Percentiles rank a stretch among this genome's conserved stretches.
phyloP scores from a whole-genome alignment of 2,329 filamentous ascomycete species.

The Phaeosphaeriaceae sp. region DNA sequence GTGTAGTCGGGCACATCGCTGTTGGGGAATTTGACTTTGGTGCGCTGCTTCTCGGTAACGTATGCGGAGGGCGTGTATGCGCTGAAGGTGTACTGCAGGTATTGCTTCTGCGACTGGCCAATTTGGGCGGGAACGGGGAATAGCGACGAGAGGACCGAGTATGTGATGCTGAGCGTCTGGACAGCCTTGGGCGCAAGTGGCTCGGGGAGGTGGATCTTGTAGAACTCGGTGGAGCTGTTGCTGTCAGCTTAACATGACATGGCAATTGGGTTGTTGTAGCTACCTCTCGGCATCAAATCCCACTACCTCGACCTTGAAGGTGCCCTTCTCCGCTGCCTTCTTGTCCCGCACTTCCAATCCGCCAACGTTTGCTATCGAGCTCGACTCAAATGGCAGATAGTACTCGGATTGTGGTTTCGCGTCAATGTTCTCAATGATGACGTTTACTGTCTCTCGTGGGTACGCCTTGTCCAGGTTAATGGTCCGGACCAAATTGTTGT shows the following conservation, averaged over 20 bases:
- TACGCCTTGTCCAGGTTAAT: conserved; percentile 95
- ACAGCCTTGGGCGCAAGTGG: conserved; percentile 79
- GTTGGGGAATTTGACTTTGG: conserved; percentile 88
- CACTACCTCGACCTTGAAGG: conserved; percentile 74
- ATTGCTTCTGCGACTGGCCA: conserved; percentile 85
- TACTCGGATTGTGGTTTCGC: conserved; percentile 84
- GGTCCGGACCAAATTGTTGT: conserved; percentile 87
- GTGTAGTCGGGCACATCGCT: conserved; percentile 86
- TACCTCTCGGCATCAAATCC: conserved; percentile 65
- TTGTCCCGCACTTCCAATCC: conserved; percentile 92
- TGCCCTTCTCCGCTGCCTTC: conserved; percentile 73
- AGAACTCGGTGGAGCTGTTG: conserved; percentile 69
- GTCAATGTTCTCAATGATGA: conserved; percentile 90
- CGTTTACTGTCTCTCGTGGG: conserved; percentile 87
- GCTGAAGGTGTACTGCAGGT: conserved; percentile 84
- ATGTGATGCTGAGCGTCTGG: conserved; percentile 87
- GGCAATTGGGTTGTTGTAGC: neutral
- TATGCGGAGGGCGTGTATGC: conserved; percentile 87
- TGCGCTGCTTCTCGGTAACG: conserved; percentile 90
- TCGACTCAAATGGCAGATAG: conserved; percentile 84
- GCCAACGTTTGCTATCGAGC: conserved; percentile 78
- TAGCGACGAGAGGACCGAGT: conserved; percentile 81
- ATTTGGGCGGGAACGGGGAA: conserved; percentile 82
- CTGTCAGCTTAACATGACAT: conserved; percentile 5
- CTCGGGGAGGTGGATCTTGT: conserved; percentile 78